Evolutionary conservation across 2,329 filamentous ascomycete species (phyloP), one percentile per base, ranked within the genome.

Genomic region (Pseudocercospora crystallina): DNA sequence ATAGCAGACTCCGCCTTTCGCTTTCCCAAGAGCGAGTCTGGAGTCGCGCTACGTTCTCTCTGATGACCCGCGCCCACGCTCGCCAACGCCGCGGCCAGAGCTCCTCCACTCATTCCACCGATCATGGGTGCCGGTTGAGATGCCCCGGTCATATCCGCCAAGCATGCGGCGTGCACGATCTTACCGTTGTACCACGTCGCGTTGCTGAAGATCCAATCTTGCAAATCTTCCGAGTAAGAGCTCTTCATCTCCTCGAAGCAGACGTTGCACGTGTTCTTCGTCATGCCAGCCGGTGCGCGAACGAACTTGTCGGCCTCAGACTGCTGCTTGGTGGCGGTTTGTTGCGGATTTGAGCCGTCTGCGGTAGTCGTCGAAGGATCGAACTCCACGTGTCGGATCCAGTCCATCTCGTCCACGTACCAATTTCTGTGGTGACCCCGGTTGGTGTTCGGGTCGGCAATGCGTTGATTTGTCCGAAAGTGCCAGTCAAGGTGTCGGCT

Each of bases 151-250:
- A 89, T 87, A 72, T 96, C 92, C 13, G 83, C 82, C 68, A 92
- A 89, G 68, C 94, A 99, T 47, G 85, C 95, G 9, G 86, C 90
- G 70, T 99, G 94, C 64, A 90, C 97, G 12, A 94, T 86, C 56
- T 89, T 84, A 49, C 80, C 83, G 32, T 87, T 88, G 29, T 95
- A 82, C 58, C 86, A 81, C 43, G 88, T 78, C 0, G 92, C 89
- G 69, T 99, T 92, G 69, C 90, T 86, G 89, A 94, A 97, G 35
- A 99, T 92, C 81, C 91, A 97, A 65, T 99, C 92, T 70, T 97
- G 90, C 13, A 87, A 88, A 56, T 95, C 90, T 62, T 95, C 90
- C 5, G 92, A 84, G 87, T 90, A 97, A 58, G 87, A 87, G 59
- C 88, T 90, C 72, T 95, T 87, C 63, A 99, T 97, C 59, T 87